These are phyloP conservation scores for Entomortierella lignicola DNA, from an alignment of 192 early-diverging fungal genomes.

Conservation along the genomic window DNA sequence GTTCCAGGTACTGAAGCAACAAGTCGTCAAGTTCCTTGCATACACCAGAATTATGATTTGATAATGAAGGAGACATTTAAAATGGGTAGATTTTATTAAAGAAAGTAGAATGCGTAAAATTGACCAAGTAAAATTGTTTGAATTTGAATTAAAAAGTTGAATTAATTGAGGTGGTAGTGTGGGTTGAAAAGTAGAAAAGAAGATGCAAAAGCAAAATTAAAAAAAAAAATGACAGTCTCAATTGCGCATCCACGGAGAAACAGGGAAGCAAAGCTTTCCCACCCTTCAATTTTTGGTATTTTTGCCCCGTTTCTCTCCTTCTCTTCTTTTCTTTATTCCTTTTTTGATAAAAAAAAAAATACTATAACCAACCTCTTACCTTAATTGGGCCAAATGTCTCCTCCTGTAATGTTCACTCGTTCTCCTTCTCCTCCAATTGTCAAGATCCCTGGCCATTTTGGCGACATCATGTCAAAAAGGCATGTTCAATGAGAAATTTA, in stretches of 20 bases:
- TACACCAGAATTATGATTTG: not conserved
- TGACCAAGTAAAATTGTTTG: too few relatives aligned
- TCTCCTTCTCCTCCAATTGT: conserved; percentile 36
- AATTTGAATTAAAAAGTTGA: too few relatives aligned
- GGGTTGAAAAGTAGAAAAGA: too few relatives aligned
- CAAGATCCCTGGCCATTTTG: conserved; percentile 58
- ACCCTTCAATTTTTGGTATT: not conserved
- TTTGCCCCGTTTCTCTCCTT: not conserved
- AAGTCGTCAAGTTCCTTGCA: conserved; percentile 38
- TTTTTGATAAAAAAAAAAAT: not conserved
- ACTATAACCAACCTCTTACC: not conserved
- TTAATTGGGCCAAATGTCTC: conserved; percentile 14
- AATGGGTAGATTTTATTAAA: too few relatives aligned
- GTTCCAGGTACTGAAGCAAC: conserved; percentile 34
- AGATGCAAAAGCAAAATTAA: too few relatives aligned
- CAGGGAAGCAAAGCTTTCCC: too few relatives aligned
- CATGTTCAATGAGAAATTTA: not conserved
- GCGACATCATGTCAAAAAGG: conserved; percentile 57
- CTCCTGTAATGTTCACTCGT: conserved; percentile 42
- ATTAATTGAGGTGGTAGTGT: too few relatives aligned
- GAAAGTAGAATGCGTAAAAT: too few relatives aligned
- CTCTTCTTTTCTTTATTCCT: not conserved
- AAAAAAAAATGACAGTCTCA: too few relatives aligned
- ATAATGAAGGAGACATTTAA: not conserved
- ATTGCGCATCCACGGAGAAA: too few relatives aligned